These are phyloP conservation scores for Panellus pusillus DNA, from an alignment of 768 basidiomycete species.

Conservation along the genomic window DNA sequence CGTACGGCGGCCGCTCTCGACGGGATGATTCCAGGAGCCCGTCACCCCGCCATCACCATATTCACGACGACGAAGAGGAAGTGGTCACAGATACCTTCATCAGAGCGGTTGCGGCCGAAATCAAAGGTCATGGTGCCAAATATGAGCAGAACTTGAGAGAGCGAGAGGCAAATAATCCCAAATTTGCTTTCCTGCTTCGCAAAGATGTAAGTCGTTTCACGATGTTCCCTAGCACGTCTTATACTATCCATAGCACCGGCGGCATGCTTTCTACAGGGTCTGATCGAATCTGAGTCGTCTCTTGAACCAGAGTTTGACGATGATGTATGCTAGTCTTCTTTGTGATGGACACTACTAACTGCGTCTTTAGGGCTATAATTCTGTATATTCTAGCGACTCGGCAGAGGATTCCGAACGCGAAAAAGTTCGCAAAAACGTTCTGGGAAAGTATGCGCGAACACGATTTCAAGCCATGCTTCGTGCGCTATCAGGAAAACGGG, in stretches of 20 bases:
- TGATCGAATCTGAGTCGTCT: constrained; percentile 56
- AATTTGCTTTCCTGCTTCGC: constrained; percentile 74
- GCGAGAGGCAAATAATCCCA: constrained; percentile 77
- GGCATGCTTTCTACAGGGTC: constrained; percentile 71
- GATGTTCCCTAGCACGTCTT: background rate
- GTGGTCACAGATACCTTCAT: constrained; percentile 84
- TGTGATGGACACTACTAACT: constrained; percentile 1
- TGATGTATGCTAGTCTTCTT: constrained; percentile 46
- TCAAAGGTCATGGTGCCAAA: constrained; percentile 74
- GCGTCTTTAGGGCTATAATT: constrained; percentile 71
- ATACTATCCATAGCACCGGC: constrained; percentile 52
- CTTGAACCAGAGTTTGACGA: constrained; percentile 78
- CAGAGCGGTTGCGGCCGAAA: constrained; percentile 80
- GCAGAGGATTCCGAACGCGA: constrained; percentile 94
- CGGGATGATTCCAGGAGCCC: constrained; percentile 53
- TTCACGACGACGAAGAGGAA: constrained; percentile 56
- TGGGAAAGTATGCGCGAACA: constrained; percentile 78
- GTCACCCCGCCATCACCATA: constrained; percentile 40
- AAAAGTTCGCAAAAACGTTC: constrained; percentile 66
- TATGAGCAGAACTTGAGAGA: constrained; percentile 76
- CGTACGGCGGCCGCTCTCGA: constrained; percentile 46
- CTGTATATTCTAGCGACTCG: constrained; percentile 88
- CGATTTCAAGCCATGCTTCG: constrained; percentile 92
- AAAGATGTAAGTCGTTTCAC: constrained; percentile 47
- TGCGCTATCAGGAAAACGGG: constrained; percentile 79